Evolutionary conservation across 2,329 filamentous ascomycete species (phyloP), one percentile per base, ranked within the genome.

Genomic region (Cryphonectria naterciae): DNA sequence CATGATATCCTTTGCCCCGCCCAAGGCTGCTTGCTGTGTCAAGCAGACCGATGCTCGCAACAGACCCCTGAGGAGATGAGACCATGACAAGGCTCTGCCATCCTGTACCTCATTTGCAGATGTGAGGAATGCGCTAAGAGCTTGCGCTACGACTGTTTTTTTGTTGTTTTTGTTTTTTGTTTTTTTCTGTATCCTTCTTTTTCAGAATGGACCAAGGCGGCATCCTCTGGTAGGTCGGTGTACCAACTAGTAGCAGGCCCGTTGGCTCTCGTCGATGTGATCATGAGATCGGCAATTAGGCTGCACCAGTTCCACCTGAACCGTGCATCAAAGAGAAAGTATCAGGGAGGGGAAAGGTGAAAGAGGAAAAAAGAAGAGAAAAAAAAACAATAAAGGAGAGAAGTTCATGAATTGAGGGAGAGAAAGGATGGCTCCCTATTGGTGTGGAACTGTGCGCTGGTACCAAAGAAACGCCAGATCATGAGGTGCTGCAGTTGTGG

Each of bases 381-480:
- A 39, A 11, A 71, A 75, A 70, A 74, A 72, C 37, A 39, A 39
- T 39, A 10, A 39, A 71, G 76, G 67, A 69, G 67, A 73, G 67
- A 64, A 52, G 68, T 74, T 74, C 72, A 17, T 64, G 60, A 64
- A 64, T 43, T 8, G 54, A 67, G 46, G 67, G 67, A 63, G 58
- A 65, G 39, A 72, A 68, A 56, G 70, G 71, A 76, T n/a, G 17
- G 46, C 19, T 22, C 32, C 22, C 28, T 58, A 22, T 25, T 17
- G 58, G 41, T 56, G 41, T 11, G 60, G 6, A 39, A 43, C 39
- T 37, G 56, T 56, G 66, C 41, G 54, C 41, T n/a, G 49, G 19
- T 43, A 28, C 39, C 54, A 49, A 46, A 46, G n/a, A 76, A 82
- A 85, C 83, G 82, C 84, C 83, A 77, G 78, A 83, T 81, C 80